Evolutionary conservation across 495 filamentous ascomycete genomes (phyloP), one percentile per base, ranked within the genome.

Genomic region (Podospora fimiseda): DNA sequence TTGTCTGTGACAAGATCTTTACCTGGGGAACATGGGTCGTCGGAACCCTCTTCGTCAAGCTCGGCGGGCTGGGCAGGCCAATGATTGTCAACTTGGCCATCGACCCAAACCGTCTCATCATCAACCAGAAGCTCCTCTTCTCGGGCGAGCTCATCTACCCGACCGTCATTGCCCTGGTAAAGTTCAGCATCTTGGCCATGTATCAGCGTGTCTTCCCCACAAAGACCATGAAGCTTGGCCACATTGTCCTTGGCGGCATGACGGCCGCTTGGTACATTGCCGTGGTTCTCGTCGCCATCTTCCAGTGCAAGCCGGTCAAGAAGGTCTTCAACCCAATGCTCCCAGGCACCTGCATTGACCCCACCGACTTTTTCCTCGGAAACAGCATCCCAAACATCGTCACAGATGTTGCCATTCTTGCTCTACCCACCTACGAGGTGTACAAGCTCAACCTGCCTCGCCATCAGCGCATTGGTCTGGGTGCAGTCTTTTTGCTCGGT

Each of bases 171-270:
- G 43, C 54, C 36, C 18, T 57, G 3, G 49, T 52, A 27, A 57
- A 57, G 37, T n/a, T 19, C 30, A 50, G 44, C 5, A 48, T 57
- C 42, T 37, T 57, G 14, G 43, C 30, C 43, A 48, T 57, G 42
- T 57, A 57, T 49, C 39, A 37, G n/a, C 54, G 54, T 19, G 46
- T 48, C 9, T 51, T 57, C 36, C 54, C 48, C 21, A 52, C 40
- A 37, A 18, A 37, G 9, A 52, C 36, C 54, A 54, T 54, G 51
- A 54, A 54, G 21, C n/a, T 13, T 9, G 20, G 51, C 15, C 9
- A 14, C 27, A 36, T 19, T 13, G 19, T 57, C 6, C 18, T 44
- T 22, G 36, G 27, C 15, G 49, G 39, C 36, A 30, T 51, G 14
- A 27, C 51, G 1, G 18, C 3, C 5, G 21, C 42, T 8, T 39